Conservation (phyloP, 108 stramenopile genomes). For the Skeletonema tropicum region DNA sequence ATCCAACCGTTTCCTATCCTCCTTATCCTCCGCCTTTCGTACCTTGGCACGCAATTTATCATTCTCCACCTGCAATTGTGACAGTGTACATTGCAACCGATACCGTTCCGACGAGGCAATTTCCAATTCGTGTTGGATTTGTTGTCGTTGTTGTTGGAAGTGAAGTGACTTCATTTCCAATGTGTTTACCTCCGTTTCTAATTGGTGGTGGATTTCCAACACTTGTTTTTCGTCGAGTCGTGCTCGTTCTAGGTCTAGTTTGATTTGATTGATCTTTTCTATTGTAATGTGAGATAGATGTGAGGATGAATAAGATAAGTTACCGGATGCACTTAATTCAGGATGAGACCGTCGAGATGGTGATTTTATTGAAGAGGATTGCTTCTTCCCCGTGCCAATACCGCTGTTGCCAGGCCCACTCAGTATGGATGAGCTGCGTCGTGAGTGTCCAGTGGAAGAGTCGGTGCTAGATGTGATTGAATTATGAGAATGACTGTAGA, state of each 20-base stretch:
- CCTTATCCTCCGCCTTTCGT: slow-evolving; percentile 27
- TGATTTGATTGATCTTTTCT: slow-evolving; percentile 15
- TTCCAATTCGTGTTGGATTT: slow-evolving; percentile 15
- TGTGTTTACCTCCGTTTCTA: slow-evolving; percentile 16
- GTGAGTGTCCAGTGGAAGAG: background rate
- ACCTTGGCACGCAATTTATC: slow-evolving; percentile 13
- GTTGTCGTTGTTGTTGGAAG: slow-evolving; percentile 8
- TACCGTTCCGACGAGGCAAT: slow-evolving; percentile 15
- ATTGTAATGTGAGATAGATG: slow-evolving; percentile 15
- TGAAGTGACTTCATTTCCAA: slow-evolving; percentile 1
- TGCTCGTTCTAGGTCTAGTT: slow-evolving; percentile 13
- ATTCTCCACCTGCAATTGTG: slow-evolving; percentile 20
- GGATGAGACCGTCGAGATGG: background rate
- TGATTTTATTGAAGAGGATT: background rate
- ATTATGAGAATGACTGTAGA: background rate
- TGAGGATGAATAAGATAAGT: slow-evolving; percentile 1
- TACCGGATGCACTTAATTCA: background rate
- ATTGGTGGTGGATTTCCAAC: slow-evolving; percentile 6
- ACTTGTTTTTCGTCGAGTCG: slow-evolving; percentile 34
- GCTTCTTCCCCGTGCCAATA: background rate
- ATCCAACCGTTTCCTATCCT: slow-evolving; percentile 28
- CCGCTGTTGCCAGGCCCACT: background rate
- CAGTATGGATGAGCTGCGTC: background rate
- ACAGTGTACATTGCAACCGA: slow-evolving; percentile 13
- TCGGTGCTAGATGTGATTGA: background rate